These are phyloP conservation scores for Polytolypa hystricis DNA, from an alignment of 2,329 filamentous ascomycete genomes.

Conservation along the genomic window DNA sequence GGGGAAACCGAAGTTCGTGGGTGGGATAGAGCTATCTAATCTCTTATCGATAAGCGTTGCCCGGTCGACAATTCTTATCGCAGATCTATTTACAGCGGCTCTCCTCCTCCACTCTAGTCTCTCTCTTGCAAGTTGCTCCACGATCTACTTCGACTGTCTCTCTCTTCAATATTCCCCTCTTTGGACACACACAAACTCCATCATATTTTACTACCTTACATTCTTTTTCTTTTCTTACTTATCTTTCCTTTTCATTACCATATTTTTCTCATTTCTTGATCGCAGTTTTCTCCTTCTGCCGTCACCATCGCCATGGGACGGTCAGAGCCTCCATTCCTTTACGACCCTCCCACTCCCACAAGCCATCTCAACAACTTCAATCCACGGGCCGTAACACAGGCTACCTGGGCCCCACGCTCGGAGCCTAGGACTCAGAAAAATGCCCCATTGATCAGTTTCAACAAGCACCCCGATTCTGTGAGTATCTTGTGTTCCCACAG, in stretches of 20 bases:
- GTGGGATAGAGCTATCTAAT: conserved; percentile 3
- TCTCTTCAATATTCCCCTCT: too few species aligned
- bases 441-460: conserved; percentile 71
- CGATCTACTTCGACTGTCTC: too few species aligned
- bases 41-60: conserved; percentile 20
- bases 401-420: conserved; percentile 56
- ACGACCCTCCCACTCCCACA: conserved; percentile 47
- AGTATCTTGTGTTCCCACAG: conserved; percentile 27
- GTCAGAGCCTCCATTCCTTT: conserved; percentile 60
- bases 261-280: conserved; percentile 16
- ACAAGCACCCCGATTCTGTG: conserved; percentile 71
- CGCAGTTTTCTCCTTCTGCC: conserved; percentile 18
- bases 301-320: conserved; percentile 36
- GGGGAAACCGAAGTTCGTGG: conserved; percentile 4
- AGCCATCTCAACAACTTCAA: conserved; percentile 56
- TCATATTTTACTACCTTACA: too few species aligned
- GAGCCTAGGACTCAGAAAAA: conserved; percentile 50
- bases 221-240: not conserved
- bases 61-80: conserved; percentile 22
- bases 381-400: conserved; percentile 72
- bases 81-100: too few species aligned
- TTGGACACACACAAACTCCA: too few species aligned
- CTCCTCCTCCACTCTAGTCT: too few species aligned
- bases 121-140: too few species aligned
- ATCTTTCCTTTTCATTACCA: not conserved